Evolutionary conservation across 306 rosid species (phyloP).

Genomic region (Prinsepia uniflora): DNA sequence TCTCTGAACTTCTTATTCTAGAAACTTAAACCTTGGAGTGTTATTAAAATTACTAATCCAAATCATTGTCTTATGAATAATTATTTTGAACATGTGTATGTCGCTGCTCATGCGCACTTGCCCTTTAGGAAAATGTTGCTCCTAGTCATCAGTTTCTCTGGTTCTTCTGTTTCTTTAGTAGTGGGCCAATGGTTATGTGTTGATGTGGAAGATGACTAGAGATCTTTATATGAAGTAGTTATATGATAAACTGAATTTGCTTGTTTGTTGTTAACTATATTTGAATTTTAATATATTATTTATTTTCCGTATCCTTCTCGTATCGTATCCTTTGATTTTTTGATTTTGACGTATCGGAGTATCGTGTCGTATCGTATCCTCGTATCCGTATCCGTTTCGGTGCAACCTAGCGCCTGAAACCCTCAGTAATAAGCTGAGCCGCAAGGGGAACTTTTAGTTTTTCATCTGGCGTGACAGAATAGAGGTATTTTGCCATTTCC

Average conservation of each 20-base stretch:
- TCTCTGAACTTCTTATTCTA: slow-evolving; percentile 8
- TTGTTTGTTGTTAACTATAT: no score
- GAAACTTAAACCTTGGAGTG: not conserved
- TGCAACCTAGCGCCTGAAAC: no score
- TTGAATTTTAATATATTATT: no score
- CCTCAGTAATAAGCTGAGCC: not conserved
- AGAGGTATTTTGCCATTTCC: slow-evolving; percentile 19
- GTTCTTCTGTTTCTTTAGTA: slow-evolving; percentile 6
- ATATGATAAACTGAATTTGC: no score
- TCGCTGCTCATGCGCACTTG: not conserved
- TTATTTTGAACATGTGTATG: not conserved
- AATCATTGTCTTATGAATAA: not conserved
- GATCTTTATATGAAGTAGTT: no score
- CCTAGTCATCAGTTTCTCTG: not conserved
- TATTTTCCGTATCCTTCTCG: no score
- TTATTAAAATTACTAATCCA: not conserved
- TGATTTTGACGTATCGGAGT: no score
- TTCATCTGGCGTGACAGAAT: slow-evolving; percentile 1
- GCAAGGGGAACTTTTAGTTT: not conserved
- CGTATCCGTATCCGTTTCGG: no score
- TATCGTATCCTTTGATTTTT: no score
- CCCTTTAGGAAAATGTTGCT: not conserved
- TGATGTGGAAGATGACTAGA: no score
- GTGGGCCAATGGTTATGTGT: not conserved
- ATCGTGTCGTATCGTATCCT: no score